Conservation (phyloP, 2,329 filamentous ascomycete genomes). For the Exserohilum rostratum region DNA sequence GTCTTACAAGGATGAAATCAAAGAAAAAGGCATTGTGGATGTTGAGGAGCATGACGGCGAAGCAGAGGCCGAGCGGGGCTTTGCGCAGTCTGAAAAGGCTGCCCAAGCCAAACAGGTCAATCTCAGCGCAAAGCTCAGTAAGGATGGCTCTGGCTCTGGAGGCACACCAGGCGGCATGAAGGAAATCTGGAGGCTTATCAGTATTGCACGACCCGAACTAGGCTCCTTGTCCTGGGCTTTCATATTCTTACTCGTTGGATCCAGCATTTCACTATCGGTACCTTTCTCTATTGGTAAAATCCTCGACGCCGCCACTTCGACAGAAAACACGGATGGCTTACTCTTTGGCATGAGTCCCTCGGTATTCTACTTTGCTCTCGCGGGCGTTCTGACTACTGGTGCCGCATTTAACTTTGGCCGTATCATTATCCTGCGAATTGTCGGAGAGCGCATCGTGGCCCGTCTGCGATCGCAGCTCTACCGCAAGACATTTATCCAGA, state of each 20-base stretch:
- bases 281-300: slow-evolving; percentile 97
- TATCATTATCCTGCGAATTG: slow-evolving; percentile 89
- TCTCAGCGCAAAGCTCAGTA: slow-evolving; percentile 83
- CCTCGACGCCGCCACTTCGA: slow-evolving; percentile 85
- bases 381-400: slow-evolving; percentile 74
- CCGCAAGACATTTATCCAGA: slow-evolving; percentile 90
- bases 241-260: slow-evolving; percentile 84
- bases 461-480: slow-evolving; percentile 88
- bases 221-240: slow-evolving; percentile 82
- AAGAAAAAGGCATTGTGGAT: slow-evolving; percentile 44
- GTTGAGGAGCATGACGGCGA: slow-evolving; percentile 50
- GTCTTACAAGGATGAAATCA: slow-evolving; percentile 50
- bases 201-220: slow-evolving; percentile 85
- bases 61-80: slow-evolving; percentile 66
- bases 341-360: slow-evolving; percentile 84
- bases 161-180: slow-evolving; percentile 62
- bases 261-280: slow-evolving; percentile 91
- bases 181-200: slow-evolving; percentile 86
- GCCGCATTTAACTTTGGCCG: slow-evolving; percentile 91
- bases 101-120: slow-evolving; percentile 88
- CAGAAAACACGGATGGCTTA: slow-evolving; percentile 64
- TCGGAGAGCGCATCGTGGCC: slow-evolving; percentile 93
- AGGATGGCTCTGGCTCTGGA: slow-evolving; percentile 65
- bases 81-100: slow-evolving; percentile 80
- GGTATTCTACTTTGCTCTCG: slow-evolving; percentile 88